Evolutionary conservation across 495 filamentous ascomycete genomes (phyloP).

Genomic region (Talaromyces thailandensis): DNA sequence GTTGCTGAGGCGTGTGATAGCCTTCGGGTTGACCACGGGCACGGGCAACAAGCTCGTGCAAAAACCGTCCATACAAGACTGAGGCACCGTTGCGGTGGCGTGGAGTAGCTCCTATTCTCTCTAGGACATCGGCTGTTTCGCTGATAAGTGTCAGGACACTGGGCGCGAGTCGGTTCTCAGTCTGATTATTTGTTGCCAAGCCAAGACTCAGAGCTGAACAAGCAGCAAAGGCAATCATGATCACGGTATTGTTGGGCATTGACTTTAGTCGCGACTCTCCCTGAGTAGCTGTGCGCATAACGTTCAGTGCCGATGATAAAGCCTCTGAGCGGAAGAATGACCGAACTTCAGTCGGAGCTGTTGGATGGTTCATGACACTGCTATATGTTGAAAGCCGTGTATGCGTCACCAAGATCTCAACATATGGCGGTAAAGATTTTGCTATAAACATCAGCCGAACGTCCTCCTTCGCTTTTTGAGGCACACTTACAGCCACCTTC

Average conservation of each 20-base stretch:
- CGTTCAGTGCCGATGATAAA: conserved; percentile 60
- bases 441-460: conserved; percentile 21
- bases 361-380: conserved; percentile 65
- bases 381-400: conserved; percentile 64
- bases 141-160: conserved; percentile 60
- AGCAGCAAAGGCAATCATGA: conserved; percentile 70
- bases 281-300: conserved; percentile 65
- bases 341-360: conserved; percentile 58
- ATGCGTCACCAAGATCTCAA: conserved; percentile 66
- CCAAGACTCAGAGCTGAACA: conserved; percentile 60
- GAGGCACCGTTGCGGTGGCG: conserved; percentile 56
- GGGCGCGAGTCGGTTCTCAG: conserved; percentile 37
- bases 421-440: conserved; percentile 57
- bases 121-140: conserved; percentile 59
- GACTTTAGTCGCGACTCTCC: conserved; percentile 60
- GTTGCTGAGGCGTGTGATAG: neutral
- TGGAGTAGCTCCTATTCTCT: conserved; percentile 56
- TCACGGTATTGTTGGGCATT: conserved; percentile 70
- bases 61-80: conserved; percentile 51
- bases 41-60: conserved; percentile 48
- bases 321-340: conserved; percentile 62
- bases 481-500: conserved; percentile 38
- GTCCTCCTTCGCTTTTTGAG: neutral
- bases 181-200: conserved; percentile 40
- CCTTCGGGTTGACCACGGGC: conserved; percentile 9